Evolutionary conservation across 495 filamentous ascomycete species (phyloP), one percentile per base, ranked within the genome.

Genomic region (Aspergillus taichungensis): DNA sequence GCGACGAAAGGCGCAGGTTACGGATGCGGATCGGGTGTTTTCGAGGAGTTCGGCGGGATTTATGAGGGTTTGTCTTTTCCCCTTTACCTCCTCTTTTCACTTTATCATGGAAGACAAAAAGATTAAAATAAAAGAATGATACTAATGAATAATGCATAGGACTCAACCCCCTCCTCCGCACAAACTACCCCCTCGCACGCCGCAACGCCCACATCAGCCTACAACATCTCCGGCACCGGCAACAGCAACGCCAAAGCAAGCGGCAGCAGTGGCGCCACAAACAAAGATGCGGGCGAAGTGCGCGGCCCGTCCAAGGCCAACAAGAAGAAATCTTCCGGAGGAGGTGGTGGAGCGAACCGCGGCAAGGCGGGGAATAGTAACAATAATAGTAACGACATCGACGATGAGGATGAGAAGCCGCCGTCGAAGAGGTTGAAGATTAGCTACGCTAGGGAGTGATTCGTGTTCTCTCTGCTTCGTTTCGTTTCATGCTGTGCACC

Each of bases 1-100:
- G 24, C 63, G 73, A 45, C 61, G 74, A 28, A 77, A 76, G 43
- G 68, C 69, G 2, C 56, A 62, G 34, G 68, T 75, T 6, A 61
- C 67, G 40, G 74, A 77, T 33, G 46, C 57, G 9, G 74, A 77
- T 56, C 60, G 74, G 37, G 71, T 77, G 13, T 77, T 77, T 49
- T 72, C 67, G 30, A 53, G 67, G 42, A 76, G 73, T 47, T 75
- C 72, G 6, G 71, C 70, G 13, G 66, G 66, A 43, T 77, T 69
- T 47, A 73, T 71, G 71, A 44, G 72, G 52, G 73, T 74, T 65
- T 44, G 58, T 58, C 29, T 43, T 13, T 24, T 13, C n/a, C 31
- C 30, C 30, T 8, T 32, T 43, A n/a, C n/a, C 34, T 46, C 9
- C 18, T 31, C 29, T 14, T 51, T 37, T 28, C 2, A 14, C 8